phyloP scores from a whole-genome alignment of 1,139 yeast genomes.

The Candida tropicalis region DNA sequence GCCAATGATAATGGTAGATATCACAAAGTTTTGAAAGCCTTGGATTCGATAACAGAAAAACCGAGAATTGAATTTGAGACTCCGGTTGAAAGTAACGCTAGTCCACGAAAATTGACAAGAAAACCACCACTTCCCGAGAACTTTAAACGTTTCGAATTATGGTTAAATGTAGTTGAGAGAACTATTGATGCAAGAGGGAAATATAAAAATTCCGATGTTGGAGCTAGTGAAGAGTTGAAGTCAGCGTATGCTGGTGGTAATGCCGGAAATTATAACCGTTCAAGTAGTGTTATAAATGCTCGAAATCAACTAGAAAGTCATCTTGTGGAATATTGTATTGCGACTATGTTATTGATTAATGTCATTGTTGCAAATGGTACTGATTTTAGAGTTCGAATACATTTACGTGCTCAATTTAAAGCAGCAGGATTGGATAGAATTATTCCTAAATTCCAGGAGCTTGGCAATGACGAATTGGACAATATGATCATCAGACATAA shows the following conservation, averaged over 20 bases:
- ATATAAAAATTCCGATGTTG: constrained; percentile 82
- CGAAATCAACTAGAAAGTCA: constrained; percentile 53
- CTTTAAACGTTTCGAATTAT: constrained; percentile 74
- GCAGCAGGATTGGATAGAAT: constrained; percentile 76
- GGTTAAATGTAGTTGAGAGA: constrained; percentile 74
- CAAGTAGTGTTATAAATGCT: constrained; percentile 23
- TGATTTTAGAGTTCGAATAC: constrained; percentile 69
- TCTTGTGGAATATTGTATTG: constrained; percentile 75
- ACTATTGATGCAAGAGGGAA: constrained; percentile 88
- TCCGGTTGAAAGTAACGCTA: constrained; percentile 19
- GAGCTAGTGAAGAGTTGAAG: constrained; percentile 87
- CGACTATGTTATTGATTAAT: constrained; percentile 77
- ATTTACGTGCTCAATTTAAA: constrained; percentile 73
- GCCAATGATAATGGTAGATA: constrained; percentile 49
- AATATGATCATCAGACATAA: constrained; percentile 69
- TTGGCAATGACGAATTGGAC: constrained; percentile 64
- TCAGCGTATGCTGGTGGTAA: constrained; percentile 36
- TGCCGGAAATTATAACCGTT: constrained; percentile 3
- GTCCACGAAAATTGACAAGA: constrained; percentile 30
- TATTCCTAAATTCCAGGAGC: constrained; percentile 58
- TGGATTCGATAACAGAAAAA: constrained; percentile 62
- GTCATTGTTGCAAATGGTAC: constrained; percentile 68
- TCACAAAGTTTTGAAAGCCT: constrained; percentile 62
- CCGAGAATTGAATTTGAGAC: constrained; percentile 54
- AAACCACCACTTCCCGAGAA: constrained; percentile 41